A percentile compares a stretch with the other conserved stretches of the same genome.
Evolutionary conservation across 2,329 filamentous ascomycete species (phyloP).

Genomic region (Claviceps lovelessii): DNA sequence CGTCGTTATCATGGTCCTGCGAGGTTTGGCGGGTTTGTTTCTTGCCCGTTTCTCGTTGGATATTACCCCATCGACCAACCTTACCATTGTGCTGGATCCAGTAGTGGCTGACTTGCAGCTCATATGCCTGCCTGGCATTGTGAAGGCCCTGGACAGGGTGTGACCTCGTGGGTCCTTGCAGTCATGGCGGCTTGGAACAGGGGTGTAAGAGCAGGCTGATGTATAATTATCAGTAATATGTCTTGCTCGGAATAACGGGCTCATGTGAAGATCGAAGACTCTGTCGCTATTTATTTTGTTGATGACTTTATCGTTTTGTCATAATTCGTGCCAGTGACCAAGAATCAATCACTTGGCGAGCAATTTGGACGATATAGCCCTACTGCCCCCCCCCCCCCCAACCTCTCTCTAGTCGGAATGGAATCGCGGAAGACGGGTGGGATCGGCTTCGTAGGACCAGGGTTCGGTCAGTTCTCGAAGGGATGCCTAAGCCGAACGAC

Average conservation of each 20-base stretch:
- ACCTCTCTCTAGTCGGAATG: background rate
- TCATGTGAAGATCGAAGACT: background rate
- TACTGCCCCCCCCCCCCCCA: background rate
- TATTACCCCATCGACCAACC: background rate
- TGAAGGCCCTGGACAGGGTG: background rate
- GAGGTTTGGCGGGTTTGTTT: background rate
- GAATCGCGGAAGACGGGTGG: background rate
- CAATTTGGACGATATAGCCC: background rate
- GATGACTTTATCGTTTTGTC: background rate
- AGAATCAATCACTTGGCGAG: background rate
- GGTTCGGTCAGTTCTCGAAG: background rate
- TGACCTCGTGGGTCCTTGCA: constrained; percentile 2
- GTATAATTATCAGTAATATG: background rate
- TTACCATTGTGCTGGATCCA: constrained; percentile 6
- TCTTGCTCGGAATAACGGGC: background rate
- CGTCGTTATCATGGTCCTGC: too few relatives aligned
- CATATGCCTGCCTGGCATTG: constrained; percentile 1
- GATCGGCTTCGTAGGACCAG: background rate
- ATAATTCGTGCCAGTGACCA: background rate
- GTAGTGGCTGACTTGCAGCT: background rate
- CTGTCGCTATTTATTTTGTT: background rate
- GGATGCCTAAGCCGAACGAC: background rate
- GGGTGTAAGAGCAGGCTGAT: constrained; percentile 2
- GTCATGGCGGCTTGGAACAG: constrained; percentile 4
- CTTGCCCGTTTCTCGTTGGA: background rate